Conservation (phyloP, 2,329 filamentous ascomycete genomes). For the Arthrobotrys sphaeroides region DNA sequence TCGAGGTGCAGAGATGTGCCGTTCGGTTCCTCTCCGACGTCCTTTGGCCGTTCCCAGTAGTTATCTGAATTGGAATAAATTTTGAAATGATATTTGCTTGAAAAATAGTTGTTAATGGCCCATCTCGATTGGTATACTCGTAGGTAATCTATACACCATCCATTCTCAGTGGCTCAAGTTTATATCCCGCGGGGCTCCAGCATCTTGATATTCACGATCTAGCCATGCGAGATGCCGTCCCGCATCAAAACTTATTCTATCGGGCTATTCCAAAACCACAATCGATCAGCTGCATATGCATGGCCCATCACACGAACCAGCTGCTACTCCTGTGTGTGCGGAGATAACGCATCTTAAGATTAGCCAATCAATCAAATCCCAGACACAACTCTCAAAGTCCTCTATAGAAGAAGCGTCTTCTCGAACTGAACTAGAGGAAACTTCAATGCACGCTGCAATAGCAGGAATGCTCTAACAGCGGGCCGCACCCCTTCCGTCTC, state of each 20-base stretch:
- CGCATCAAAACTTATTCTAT: not conserved
- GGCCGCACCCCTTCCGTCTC: not conserved
- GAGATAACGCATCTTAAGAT: not conserved
- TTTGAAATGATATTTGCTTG: no score
- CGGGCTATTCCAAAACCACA: not conserved
- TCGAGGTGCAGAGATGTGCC: not conserved
- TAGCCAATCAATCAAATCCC: not conserved
- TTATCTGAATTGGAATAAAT: not conserved
- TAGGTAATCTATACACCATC: not conserved
- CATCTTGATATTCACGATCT: not conserved
- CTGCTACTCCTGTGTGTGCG: not conserved
- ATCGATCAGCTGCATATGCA: conserved; percentile 1
- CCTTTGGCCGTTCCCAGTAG: not conserved
- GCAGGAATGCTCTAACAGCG: not conserved
- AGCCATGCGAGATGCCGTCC: not conserved
- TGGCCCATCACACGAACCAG: not conserved
- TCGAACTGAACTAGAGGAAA: not conserved
- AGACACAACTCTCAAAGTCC: not conserved
- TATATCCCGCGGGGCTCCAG: not conserved
- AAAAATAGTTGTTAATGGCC: no score
- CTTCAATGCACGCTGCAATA: not conserved
- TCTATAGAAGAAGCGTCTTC: not conserved
- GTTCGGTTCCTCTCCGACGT: not conserved
- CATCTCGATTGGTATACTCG: no score
- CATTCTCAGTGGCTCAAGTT: not conserved